These are phyloP conservation scores for Mycena rosella DNA, from an alignment of 768 basidiomycete species.

Conservation along the genomic window DNA sequence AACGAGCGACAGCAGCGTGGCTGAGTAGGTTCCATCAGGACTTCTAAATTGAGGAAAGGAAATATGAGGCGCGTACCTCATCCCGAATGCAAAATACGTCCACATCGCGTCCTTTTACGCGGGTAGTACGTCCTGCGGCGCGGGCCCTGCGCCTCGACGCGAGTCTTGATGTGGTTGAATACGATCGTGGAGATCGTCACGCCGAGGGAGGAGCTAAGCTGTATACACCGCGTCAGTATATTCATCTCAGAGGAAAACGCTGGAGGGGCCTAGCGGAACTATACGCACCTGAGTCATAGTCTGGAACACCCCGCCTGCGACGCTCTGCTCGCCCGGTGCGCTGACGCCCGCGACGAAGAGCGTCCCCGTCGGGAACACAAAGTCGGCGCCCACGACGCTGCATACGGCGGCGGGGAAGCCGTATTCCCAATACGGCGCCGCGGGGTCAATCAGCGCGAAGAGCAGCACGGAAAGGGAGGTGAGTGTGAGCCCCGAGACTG, in stretches of 20 bases:
- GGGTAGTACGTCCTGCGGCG: slow-evolving; percentile 46
- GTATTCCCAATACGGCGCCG: slow-evolving; percentile 77
- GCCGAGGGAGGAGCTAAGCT: slow-evolving; percentile 67
- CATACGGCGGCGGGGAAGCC: slow-evolving; percentile 77
- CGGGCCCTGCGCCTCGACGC: slow-evolving; percentile 48
- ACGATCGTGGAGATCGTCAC: slow-evolving; percentile 67
- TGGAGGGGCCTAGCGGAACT: neutral
- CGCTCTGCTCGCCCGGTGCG: slow-evolving; percentile 77
- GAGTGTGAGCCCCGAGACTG: neutral
- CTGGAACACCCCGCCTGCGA: slow-evolving; percentile 82
- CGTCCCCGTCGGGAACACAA: slow-evolving; percentile 80
- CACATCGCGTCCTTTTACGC: slow-evolving; percentile 66
- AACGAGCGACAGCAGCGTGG: neutral
- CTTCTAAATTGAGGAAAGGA: neutral
- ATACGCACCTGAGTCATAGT: slow-evolving; percentile 77
- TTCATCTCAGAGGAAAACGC: too few species aligned
- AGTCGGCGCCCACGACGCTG: slow-evolving; percentile 82
- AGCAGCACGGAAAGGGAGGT: slow-evolving; percentile 64
- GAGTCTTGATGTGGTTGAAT: slow-evolving; percentile 4
- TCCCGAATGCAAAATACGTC: slow-evolving; percentile 57
- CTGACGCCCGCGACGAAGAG: slow-evolving; percentile 80
- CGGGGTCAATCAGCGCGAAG: slow-evolving; percentile 75
- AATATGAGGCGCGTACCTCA: slow-evolving; percentile 35
- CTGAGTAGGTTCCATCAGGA: neutral
- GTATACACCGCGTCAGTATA: neutral